These are phyloP conservation scores for Venturia asperata DNA, from an alignment of 2,329 filamentous ascomycete species.

Conservation along the genomic window DNA sequence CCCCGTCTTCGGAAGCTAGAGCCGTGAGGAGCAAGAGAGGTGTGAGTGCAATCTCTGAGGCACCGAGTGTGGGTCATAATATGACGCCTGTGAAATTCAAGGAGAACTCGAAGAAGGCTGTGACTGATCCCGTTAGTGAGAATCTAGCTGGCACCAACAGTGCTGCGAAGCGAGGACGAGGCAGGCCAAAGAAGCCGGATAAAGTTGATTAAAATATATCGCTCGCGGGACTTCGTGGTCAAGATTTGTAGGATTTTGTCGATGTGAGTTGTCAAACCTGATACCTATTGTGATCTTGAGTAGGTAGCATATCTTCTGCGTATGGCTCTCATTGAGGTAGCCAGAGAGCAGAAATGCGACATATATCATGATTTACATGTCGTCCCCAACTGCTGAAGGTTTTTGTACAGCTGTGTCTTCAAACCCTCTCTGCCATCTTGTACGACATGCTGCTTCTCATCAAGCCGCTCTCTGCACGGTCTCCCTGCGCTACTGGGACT, in stretches of 20 bases:
- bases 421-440: too few species aligned
- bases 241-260: neutral
- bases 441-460: too few species aligned
- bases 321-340: too few species aligned
- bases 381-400: too few species aligned
- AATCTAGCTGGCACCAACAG: neutral
- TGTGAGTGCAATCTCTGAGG: neutral
- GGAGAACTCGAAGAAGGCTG: neutral
- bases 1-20: neutral
- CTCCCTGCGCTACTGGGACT: too few species aligned
- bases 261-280: too few species aligned
- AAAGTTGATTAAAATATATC: neutral
- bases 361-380: too few species aligned
- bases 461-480: too few species aligned
- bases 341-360: too few species aligned
- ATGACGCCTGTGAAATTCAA: neutral
- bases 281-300: too few species aligned
- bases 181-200: constrained; percentile 1
- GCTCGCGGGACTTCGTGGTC: neutral
- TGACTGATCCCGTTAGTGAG: neutral
- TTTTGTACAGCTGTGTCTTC: too few species aligned
- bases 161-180: neutral
- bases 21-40: neutral
- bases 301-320: too few species aligned
- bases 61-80: neutral